Conservation (phyloP, 2,329 filamentous ascomycete species). For the Leptographium galeiforme region DNA sequence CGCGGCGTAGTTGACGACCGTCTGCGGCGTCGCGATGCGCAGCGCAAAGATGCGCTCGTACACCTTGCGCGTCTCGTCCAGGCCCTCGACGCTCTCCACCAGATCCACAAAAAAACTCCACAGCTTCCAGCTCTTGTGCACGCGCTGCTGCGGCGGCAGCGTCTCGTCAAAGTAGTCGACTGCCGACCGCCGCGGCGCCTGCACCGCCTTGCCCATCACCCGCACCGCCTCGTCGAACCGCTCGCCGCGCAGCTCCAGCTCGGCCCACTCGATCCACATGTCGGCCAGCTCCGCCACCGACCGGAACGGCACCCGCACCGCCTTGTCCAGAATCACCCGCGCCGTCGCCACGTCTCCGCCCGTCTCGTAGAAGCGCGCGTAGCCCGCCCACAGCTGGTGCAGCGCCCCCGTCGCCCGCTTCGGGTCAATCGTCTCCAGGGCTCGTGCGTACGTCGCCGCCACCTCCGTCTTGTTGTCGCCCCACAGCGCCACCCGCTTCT, state of each 20-base stretch:
- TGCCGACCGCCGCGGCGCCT: slow-evolving; percentile 91
- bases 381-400: slow-evolving; percentile 90
- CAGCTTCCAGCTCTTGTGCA: slow-evolving; percentile 98
- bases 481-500: slow-evolving; percentile 92
- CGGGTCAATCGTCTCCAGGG: slow-evolving; percentile 82
- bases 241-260: slow-evolving; percentile 91
- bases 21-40: slow-evolving; percentile 93
- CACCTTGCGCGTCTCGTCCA: slow-evolving; percentile 86
- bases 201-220: slow-evolving; percentile 94
- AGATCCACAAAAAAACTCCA: slow-evolving; percentile 99
- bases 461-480: slow-evolving; percentile 84
- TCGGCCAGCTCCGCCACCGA: slow-evolving; percentile 94
- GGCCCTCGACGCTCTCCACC: slow-evolving; percentile 80
- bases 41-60: slow-evolving; percentile 98
- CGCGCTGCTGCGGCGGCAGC: slow-evolving; percentile 82
- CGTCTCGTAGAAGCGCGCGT: slow-evolving; percentile 91
- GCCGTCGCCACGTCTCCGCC: slow-evolving; percentile 75
- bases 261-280: slow-evolving; percentile 98
- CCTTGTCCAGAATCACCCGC: slow-evolving; percentile 91
- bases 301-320: slow-evolving; percentile 94
- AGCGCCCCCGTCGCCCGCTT: slow-evolving; percentile 92
- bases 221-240: slow-evolving; percentile 90
- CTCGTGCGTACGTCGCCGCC: slow-evolving; percentile 87
- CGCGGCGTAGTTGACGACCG: slow-evolving; percentile 96
- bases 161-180: slow-evolving; percentile 99